Conservation (phyloP, 73 alveolate genomes). For the Paramecium bursaria region DNA sequence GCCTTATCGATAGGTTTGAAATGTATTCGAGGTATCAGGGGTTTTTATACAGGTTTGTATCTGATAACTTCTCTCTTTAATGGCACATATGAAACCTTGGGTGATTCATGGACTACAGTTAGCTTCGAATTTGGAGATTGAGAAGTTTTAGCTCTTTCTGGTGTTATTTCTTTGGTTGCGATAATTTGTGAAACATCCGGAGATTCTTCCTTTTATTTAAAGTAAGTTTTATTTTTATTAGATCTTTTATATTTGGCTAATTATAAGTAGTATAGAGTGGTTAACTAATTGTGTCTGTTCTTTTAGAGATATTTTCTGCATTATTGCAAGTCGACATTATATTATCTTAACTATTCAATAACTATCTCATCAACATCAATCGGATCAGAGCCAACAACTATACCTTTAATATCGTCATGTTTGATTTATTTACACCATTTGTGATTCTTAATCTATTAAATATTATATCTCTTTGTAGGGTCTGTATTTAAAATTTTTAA, state of each 20-base stretch:
- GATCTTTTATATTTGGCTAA: constrained; percentile 17
- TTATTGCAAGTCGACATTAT: not conserved
- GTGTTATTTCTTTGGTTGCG: no score
- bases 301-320: constrained; percentile 29
- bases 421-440: constrained; percentile 86
- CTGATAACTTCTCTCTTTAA: constrained; percentile 12
- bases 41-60: not conserved
- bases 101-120: constrained; percentile 30
- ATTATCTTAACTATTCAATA: not conserved
- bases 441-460: constrained; percentile 89
- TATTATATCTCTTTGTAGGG: constrained; percentile 86
- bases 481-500: constrained; percentile 86
- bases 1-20: constrained; percentile 6
- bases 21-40: not conserved
- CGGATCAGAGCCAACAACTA: constrained; percentile 72
- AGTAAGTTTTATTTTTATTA: not conserved
- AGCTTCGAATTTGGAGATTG: not conserved
- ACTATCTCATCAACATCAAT: constrained; percentile 65
- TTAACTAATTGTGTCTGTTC: constrained; percentile 22
- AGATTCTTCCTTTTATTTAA: constrained; percentile 17
- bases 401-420: constrained; percentile 59
- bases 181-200: no score
- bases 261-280: constrained; percentile 38
- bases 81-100: not conserved
- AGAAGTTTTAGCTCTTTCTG: not conserved